Base-by-base conservation (phyloP, 169 alveolate species). In the Plasmodium inui region DNA sequence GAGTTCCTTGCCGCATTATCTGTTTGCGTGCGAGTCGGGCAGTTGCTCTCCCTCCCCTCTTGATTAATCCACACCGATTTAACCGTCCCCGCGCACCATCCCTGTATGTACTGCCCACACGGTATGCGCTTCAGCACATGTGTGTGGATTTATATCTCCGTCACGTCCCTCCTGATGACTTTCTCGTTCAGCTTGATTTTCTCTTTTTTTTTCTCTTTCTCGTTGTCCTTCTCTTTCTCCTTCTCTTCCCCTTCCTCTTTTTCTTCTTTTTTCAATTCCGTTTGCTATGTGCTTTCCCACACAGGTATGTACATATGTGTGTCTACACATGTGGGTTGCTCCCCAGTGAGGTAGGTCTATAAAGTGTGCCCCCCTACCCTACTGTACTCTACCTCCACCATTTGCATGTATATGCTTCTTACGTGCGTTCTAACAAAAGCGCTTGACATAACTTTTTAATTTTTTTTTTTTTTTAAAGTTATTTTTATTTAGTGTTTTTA, bases 401-500 rank as follows among this genome's bases (percentile, higher is more conserved):
- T 7, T 28, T n/a, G 76, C 76, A 67, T 67, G 19, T 67, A 22
- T 67, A 67, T 3, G 19, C 22, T 50, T 67, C 1, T 10, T 8
- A 22, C 39, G 9, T 67, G 37, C 76, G 12, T 67, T 5, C 37
- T 28, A 22, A 17, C 76, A 67, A 67, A 28, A 67, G 74, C 6
- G 30, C 6, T 67, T 67, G 76, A 67, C 76, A 22, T 2, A 67
- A 67, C 37, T 67, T 67, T 26, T 67, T 67, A 22, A 17, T n/a
- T 57, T 57, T 57, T 57, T 61, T 61, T 61, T 67, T 67, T 67
- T 50, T 67, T 67, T 67, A 0, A 67, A 67, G 76, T 67, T 22
- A 22, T 28, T 26, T 67, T 67, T 67, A 67, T 76, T 83, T 26
- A 72, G 70, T 30, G 81, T 55, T 46, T 50, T 50, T 80, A 67